These are phyloP conservation scores for Cryptococcus amylolentus DNA, from an alignment of 1,284 basidiomycete genomes.

Conservation along the genomic window DNA sequence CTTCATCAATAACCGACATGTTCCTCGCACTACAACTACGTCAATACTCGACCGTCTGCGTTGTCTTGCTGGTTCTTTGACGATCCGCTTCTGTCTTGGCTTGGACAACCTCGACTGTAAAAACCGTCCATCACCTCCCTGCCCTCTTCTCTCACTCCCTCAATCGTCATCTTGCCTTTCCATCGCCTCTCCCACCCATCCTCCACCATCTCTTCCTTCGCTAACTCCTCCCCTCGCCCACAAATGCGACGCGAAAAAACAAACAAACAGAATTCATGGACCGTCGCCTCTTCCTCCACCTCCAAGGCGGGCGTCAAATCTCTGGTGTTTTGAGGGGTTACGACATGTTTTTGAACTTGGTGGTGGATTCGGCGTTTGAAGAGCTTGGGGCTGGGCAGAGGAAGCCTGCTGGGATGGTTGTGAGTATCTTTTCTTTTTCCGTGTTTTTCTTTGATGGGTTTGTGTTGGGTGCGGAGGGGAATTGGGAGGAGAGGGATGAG, in stretches of 20 bases:
- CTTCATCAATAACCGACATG: not conserved
- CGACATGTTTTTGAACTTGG: slow-evolving; percentile 97
- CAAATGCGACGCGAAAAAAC: no score
- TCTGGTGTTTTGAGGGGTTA: slow-evolving; percentile 94
- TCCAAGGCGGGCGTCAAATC: slow-evolving; percentile 94
- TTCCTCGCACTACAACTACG: no score
- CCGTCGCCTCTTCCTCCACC: slow-evolving; percentile 89
- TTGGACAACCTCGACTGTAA: no score
- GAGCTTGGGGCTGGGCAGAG: slow-evolving; percentile 87
- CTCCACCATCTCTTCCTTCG: not conserved
- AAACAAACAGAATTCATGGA: slow-evolving; percentile 80
- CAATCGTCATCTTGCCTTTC: not conserved
- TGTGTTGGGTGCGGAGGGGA: not conserved
- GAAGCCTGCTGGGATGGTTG: slow-evolving; percentile 82
- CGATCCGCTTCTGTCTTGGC: no score
- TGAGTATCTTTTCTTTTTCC: slow-evolving; percentile 52
- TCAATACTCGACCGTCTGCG: no score
- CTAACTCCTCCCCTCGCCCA: not conserved
- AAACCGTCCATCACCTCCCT: no score
- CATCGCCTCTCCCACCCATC: not conserved
- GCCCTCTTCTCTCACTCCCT: no score
- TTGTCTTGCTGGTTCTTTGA: no score
- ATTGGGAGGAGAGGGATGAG: not conserved
- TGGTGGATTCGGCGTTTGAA: slow-evolving; percentile 92
- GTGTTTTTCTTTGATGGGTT: not conserved